These are phyloP conservation scores for Straminergon stramineum DNA, from an alignment of 225 moss, liverwort and hornwort species.

Conservation along the genomic window DNA sequence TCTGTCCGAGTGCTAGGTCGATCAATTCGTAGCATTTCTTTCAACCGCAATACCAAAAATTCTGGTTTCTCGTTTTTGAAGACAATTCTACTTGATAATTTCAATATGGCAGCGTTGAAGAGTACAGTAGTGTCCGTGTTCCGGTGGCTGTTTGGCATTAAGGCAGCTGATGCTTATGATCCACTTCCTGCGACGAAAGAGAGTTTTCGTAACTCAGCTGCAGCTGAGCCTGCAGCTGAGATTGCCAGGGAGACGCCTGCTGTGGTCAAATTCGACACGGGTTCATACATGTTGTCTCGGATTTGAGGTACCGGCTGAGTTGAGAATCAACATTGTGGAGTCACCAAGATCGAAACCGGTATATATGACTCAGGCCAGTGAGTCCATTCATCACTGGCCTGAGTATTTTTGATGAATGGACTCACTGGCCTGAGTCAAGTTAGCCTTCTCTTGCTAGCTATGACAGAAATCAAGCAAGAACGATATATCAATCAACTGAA, in stretches of 20 bases:
- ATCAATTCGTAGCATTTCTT: neutral
- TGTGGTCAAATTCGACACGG: neutral
- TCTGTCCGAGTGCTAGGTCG: neutral
- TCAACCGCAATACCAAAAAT: neutral
- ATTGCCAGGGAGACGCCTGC: neutral
- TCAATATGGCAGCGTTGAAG: neutral
- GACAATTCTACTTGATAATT: neutral
- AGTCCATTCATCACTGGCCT: neutral
- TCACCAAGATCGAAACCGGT: neutral
- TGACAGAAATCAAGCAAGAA: neutral
- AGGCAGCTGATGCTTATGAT: neutral
- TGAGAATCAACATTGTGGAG: neutral
- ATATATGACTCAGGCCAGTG: neutral
- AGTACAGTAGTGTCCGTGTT: neutral
- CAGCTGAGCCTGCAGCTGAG: neutral
- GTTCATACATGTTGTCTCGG: slow-evolving; percentile 17
- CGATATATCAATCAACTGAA: neutral
- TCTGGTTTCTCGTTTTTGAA: neutral
- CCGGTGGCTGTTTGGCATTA: slow-evolving; percentile 5
- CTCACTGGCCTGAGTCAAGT: neutral
- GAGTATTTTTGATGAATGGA: neutral
- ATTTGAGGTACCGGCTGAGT: neutral
- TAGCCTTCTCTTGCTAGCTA: neutral
- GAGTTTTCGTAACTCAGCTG: neutral
- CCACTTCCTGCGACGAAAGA: neutral